These are phyloP conservation scores for Phytopythium montanum DNA, from an alignment of 352 stramenopile species.

Conservation along the genomic window DNA sequence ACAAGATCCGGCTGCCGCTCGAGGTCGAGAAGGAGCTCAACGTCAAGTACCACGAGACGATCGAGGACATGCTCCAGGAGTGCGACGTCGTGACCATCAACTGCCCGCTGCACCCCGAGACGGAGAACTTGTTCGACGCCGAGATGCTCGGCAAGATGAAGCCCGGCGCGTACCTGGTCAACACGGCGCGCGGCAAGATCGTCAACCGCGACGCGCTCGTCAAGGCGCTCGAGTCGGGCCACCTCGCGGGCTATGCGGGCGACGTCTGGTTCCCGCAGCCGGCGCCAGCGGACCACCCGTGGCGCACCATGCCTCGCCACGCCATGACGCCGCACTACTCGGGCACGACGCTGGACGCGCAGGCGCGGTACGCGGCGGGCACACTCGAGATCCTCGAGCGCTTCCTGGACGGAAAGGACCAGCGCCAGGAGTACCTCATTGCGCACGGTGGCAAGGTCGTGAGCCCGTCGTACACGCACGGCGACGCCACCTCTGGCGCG, in stretches of 20 bases:
- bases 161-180: constrained; percentile 66
- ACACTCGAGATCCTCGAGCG: constrained; percentile 40
- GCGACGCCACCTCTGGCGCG: constrained; percentile 23
- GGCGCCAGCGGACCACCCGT: constrained; percentile 51
- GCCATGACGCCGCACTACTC: constrained; percentile 49
- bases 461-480: constrained; percentile 30
- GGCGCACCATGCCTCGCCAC: constrained; percentile 32
- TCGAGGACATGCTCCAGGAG: constrained; percentile 38
- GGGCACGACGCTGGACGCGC: constrained; percentile 35
- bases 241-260: constrained; percentile 20
- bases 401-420: constrained; percentile 35
- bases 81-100: constrained; percentile 80
- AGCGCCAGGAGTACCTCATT: constrained; percentile 39
- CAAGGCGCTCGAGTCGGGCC: constrained; percentile 21
- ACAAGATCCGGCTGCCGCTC: constrained; percentile 31
- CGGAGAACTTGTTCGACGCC: constrained; percentile 61
- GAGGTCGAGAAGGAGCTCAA: constrained; percentile 44
- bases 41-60: constrained; percentile 25
- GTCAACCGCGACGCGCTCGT: constrained; percentile 58
- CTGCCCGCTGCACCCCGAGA: constrained; percentile 62
- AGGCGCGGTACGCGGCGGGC: constrained; percentile 29
- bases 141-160: constrained; percentile 63
- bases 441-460: constrained; percentile 32
- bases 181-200: constrained; percentile 80
- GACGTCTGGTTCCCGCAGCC: constrained; percentile 84